phyloP scores from a whole-genome alignment of 2,329 filamentous ascomycete species.

The Penicillium sp. region DNA sequence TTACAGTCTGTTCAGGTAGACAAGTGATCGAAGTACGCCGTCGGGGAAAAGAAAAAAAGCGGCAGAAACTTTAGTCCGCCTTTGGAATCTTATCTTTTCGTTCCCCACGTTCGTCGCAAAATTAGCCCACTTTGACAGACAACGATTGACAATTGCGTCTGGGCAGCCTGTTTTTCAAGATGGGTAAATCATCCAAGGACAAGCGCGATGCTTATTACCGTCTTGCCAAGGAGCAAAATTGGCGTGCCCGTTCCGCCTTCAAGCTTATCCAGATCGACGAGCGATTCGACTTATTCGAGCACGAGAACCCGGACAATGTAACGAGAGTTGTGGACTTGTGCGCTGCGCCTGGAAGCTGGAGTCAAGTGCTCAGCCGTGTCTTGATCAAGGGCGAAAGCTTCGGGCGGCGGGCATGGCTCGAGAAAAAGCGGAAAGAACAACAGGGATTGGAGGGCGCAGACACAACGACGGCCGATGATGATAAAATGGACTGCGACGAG shows the following conservation, averaged over 20 bases:
- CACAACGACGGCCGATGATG: constrained; percentile 12
- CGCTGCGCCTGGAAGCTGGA: constrained; percentile 95
- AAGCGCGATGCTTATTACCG: constrained; percentile 98
- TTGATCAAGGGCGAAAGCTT: constrained; percentile 93
- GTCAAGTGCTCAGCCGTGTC: constrained; percentile 88
- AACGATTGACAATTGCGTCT: constrained; percentile 3
- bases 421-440: constrained; percentile 66
- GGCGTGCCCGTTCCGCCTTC: constrained; percentile 93
- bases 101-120: constrained; percentile 29
- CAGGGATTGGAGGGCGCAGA: constrained; percentile 24
- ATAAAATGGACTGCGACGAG: constrained; percentile 27
- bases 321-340: constrained; percentile 94
- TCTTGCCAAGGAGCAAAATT: constrained; percentile 97
- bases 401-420: constrained; percentile 80
- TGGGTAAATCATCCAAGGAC: constrained; percentile 98
- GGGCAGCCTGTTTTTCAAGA: constrained; percentile 36
- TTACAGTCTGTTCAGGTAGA: background rate
- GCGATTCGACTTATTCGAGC: constrained; percentile 90
- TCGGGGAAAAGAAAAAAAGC: constrained; percentile 34
- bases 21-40: constrained; percentile 10
- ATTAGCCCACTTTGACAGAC: constrained; percentile 15
- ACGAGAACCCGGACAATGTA: constrained; percentile 61
- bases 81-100: constrained; percentile 34
- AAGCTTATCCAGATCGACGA: constrained; percentile 94
- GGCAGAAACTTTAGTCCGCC: constrained; percentile 33